Evolutionary conservation across 805 yeast species (phyloP).

Genomic region (Cyberlindnera nakhonratchasimensis): DNA sequence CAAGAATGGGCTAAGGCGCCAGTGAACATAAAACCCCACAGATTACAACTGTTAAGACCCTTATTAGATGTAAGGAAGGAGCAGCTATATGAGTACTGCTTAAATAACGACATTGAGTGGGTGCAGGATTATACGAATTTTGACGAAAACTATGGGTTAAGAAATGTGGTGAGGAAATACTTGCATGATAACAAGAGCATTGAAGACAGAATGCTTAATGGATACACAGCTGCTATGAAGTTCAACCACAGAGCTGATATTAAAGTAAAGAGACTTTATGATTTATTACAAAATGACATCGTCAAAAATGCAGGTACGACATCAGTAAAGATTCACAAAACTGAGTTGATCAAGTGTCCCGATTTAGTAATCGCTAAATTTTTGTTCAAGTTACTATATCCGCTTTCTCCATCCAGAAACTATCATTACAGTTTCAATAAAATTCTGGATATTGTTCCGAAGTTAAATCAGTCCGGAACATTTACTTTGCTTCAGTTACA

Average conservation of each 20-base stretch:
- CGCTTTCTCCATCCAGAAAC: constrained; percentile 28
- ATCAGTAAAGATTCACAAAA: constrained; percentile 19
- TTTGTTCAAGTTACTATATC: constrained; percentile 28
- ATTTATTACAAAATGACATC: neutral
- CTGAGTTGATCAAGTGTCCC: constrained; percentile 16
- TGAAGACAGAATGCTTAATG: constrained; percentile 11
- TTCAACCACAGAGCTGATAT: constrained; percentile 21
- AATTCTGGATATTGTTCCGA: constrained; percentile 13
- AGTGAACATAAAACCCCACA: constrained; percentile 10
- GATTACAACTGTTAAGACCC: constrained; percentile 46
- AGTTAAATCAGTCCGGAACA: constrained; percentile 3
- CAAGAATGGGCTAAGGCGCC: constrained; percentile 23
- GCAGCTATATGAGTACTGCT: constrained; percentile 46
- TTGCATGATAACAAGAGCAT: constrained; percentile 18
- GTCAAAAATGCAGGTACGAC: constrained; percentile 5
- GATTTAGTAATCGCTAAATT: constrained; percentile 25
- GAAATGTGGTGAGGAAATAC: constrained; percentile 52
- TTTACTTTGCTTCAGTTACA: constrained; percentile 26
- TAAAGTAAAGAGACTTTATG: constrained; percentile 11
- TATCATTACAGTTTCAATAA: constrained; percentile 26
- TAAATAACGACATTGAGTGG: constrained; percentile 44
- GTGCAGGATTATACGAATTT: constrained; percentile 67
- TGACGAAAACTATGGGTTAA: constrained; percentile 42
- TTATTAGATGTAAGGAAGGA: constrained; percentile 44
- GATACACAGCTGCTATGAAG: constrained; percentile 21